Percentiles rank a stretch among this genome's conserved stretches.
These are phyloP conservation scores for Gossypium davidsonii DNA, from an alignment of 441 rosid genomes.

Conservation along the genomic window DNA sequence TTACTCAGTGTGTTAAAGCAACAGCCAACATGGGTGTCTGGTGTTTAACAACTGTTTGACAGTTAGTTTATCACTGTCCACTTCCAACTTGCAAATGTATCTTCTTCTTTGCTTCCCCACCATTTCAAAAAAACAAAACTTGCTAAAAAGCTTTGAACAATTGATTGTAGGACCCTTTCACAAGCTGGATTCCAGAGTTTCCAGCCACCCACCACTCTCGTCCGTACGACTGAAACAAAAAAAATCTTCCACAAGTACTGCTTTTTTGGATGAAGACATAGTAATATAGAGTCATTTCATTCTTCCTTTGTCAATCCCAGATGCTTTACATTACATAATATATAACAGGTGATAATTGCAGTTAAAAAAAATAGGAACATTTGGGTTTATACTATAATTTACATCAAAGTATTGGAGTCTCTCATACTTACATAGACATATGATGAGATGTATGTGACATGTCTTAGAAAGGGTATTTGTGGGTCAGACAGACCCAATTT, in stretches of 20 bases:
- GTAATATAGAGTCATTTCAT: background rate
- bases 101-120: background rate
- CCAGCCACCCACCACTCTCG: background rate
- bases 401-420: background rate
- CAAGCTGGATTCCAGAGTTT: background rate
- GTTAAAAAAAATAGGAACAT: background rate
- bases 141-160: background rate
- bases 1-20: background rate
- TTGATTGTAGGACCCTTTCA: background rate
- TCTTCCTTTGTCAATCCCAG: background rate
- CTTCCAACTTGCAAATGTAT: background rate
- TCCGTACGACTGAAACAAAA: background rate
- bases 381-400: background rate
- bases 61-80: background rate
- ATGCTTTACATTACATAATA: background rate
- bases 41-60: background rate
- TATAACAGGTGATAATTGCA: background rate
- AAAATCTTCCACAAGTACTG: background rate
- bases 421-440: background rate
- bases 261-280: background rate
- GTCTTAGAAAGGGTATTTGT: background rate
- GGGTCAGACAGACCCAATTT: background rate
- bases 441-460: background rate
- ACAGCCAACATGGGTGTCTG: too few relatives aligned
- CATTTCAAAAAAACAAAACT: background rate